A percentile compares a stretch with the other conserved stretches of the same genome.
Conservation (phyloP, 805 yeast genomes). For the Wickerhamiella kazuoi region DNA sequence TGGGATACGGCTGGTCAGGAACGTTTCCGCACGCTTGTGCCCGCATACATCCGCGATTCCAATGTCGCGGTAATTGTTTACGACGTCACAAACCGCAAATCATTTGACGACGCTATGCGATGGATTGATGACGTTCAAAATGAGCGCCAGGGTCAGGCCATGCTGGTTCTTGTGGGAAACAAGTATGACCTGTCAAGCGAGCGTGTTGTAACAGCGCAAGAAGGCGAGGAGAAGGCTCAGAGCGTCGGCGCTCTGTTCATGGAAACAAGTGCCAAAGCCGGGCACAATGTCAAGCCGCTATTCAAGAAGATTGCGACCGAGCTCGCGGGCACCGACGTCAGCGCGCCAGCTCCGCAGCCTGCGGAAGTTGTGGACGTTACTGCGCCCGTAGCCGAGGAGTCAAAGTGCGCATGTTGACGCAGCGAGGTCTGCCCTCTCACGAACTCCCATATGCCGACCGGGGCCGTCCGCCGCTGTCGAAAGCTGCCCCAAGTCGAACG, state of each 20-base stretch:
- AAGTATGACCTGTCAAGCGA: constrained; percentile 70
- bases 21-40: constrained; percentile 83
- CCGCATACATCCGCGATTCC: constrained; percentile 87
- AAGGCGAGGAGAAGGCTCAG: constrained; percentile 68
- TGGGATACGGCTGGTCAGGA: constrained; percentile 99
- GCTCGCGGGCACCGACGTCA: constrained; percentile 60
- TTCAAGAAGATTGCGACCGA: constrained; percentile 83
- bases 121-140: constrained; percentile 93
- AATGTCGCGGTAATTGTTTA: constrained; percentile 95
- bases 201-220: constrained; percentile 75
- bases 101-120: constrained; percentile 66
- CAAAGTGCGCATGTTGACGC: constrained; percentile 1
- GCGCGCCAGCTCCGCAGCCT: constrained; percentile 10
- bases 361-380: constrained; percentile 16
- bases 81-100: constrained; percentile 68
- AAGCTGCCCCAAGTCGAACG: too few relatives aligned
- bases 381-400: constrained; percentile 8
- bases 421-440: too few relatives aligned
- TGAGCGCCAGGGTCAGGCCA: constrained; percentile 80
- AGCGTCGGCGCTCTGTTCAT: constrained; percentile 62
- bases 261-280: constrained; percentile 90
- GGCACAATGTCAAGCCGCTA: constrained; percentile 76
- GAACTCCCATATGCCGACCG: too few relatives aligned
- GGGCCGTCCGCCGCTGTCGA: too few relatives aligned
- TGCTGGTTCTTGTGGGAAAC: constrained; percentile 82